phyloP scores from a whole-genome alignment of 192 early-diverging fungal species.

The Hyaloraphidium curvatum region DNA sequence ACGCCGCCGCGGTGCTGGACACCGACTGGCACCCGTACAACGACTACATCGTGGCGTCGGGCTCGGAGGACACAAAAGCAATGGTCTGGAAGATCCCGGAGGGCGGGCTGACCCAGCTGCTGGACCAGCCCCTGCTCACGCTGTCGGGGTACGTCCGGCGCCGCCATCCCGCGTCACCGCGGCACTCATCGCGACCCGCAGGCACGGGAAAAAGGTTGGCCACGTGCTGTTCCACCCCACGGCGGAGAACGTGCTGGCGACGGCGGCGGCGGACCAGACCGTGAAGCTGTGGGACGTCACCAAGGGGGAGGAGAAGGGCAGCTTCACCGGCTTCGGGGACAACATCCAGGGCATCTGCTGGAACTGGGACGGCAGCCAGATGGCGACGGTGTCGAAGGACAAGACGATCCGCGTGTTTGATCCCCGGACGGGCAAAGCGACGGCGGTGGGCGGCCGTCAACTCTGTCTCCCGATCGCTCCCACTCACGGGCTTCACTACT shows the following conservation, averaged over 20 bases:
- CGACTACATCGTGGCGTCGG: conserved; percentile 83
- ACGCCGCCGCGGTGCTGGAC: conserved; percentile 86
- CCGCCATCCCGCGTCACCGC: not conserved
- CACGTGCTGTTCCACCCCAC: conserved; percentile 94
- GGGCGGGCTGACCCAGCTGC: conserved; percentile 44
- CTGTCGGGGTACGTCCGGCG: conserved; percentile 45
- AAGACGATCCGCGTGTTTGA: conserved; percentile 92
- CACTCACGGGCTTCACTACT: not conserved
- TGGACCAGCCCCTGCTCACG: conserved; percentile 57
- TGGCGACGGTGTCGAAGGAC: conserved; percentile 89
- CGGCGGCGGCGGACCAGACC: conserved; percentile 70
- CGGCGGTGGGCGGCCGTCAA: conserved; percentile 15
- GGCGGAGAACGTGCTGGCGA: conserved; percentile 81
- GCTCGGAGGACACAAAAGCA: conserved; percentile 51
- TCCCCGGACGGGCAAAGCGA: conserved; percentile 64
- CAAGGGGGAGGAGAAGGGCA: conserved; percentile 47
- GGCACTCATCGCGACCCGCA: no score
- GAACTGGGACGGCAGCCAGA: conserved; percentile 64
- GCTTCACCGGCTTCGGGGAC: conserved; percentile 72
- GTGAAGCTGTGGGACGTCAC: conserved; percentile 91
- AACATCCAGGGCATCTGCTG: conserved; percentile 80
- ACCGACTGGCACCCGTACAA: conserved; percentile 98
- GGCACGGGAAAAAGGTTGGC: conserved; percentile 55
- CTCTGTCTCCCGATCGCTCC: not conserved
- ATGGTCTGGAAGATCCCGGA: conserved; percentile 93